phyloP scores from a whole-genome alignment of 2,329 filamentous ascomycete genomes.

The Clarireedia homoeocarpa region DNA sequence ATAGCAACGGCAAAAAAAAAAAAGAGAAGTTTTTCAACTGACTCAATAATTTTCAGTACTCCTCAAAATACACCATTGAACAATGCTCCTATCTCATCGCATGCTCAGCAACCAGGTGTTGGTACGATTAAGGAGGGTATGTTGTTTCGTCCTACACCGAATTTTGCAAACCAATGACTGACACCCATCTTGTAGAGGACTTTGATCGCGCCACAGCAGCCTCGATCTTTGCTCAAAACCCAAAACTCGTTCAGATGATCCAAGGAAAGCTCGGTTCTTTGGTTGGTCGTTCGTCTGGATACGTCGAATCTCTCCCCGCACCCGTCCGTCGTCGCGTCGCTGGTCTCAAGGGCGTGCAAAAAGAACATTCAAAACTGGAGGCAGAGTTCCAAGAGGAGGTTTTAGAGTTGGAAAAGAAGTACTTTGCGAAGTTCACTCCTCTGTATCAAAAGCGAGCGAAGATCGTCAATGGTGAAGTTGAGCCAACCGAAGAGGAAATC shows the following conservation, averaged over 20 bases:
- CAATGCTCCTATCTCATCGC: conserved; percentile 94
- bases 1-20: conserved; percentile 30
- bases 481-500: conserved; percentile 83
- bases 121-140: conserved; percentile 96
- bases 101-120: conserved; percentile 90
- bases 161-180: conserved; percentile 20
- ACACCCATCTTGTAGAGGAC: conserved; percentile 56
- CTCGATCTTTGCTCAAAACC: conserved; percentile 92
- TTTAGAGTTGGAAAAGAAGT: conserved; percentile 97
- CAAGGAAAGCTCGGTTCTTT: conserved; percentile 91
- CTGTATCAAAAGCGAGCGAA: conserved; percentile 90
- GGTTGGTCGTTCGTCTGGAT: conserved; percentile 91
- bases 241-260: conserved; percentile 92
- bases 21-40: conserved; percentile 10
- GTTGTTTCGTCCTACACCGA: conserved; percentile 32
- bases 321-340: conserved; percentile 88
- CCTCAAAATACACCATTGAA: conserved; percentile 96
- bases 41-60: conserved; percentile 54
- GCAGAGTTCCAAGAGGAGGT: conserved; percentile 98
- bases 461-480: conserved; percentile 80
- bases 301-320: conserved; percentile 89
- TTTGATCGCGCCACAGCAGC: conserved; percentile 80
- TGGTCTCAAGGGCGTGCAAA: conserved; percentile 95
- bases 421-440: conserved; percentile 97
- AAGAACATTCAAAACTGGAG: conserved; percentile 97